Base-by-base conservation (phyloP, 805 yeast species). In the Candida oleophila region DNA sequence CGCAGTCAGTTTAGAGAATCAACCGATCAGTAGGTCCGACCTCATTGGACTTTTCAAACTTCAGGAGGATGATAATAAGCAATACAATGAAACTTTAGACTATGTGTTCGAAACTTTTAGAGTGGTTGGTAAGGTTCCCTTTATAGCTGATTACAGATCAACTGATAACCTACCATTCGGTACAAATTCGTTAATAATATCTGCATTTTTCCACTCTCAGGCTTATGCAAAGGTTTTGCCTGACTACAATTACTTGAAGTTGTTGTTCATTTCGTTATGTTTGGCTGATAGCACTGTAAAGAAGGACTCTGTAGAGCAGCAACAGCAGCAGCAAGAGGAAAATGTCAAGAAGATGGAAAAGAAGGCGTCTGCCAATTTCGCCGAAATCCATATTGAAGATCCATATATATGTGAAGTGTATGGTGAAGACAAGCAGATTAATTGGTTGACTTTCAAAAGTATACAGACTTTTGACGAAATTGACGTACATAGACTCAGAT, bases 51-150 rank as follows among this genome's bases (percentile, higher is more conserved):
- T 40, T 5, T 40, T 40, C 7, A 30, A 30, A 18, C 42, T 40
- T 40, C 42, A 33, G 7, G 20, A 22, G 7, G 34, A 40, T 22
- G 20, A 19, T n/a, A 14, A 14, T 20, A 12, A 8, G 4, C 14
- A 28, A n/a, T 42, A 34, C 40, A 5, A 9, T 4, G 33, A 32
- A 16, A 14, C 39, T 16, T n/a, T 11, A 14, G 9, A 18, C 4
- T 22, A 19, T 16, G 40, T 34, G 8, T 35, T 42, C 22, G 30
- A 66, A 4, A 60, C 77, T 3, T 58, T 80, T 14, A 60, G 63
- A 25, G 69, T 71, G 3, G 45, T 85, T 22, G 73, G 81, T 0
- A 65, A 66, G 22, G 78, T 76, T 53, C 88, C 88, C 0, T 69
- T 80, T 44, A 47, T 80, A 5, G 60, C 64, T 19, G 69, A 68